phyloP scores from a whole-genome alignment of 2,329 filamentous ascomycete species.

The Cytospora paraplurivora region DNA sequence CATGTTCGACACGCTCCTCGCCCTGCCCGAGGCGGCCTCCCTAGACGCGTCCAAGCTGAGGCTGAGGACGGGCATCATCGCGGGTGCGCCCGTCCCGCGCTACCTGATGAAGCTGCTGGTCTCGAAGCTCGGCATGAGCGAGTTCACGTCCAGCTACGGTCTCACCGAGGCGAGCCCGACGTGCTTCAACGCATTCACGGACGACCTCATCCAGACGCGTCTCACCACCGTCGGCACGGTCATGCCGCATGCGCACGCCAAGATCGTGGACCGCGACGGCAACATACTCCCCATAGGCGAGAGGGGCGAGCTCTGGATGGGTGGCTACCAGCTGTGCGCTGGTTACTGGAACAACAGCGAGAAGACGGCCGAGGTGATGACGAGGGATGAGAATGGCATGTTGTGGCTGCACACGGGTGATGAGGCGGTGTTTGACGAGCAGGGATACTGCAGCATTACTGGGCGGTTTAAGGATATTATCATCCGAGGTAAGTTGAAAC shows the following conservation, averaged over 20 bases:
- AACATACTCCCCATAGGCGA: constrained; percentile 67
- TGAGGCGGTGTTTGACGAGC: constrained; percentile 66
- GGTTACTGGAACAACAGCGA: constrained; percentile 70
- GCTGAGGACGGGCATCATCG: constrained; percentile 76
- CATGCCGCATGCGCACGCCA: constrained; percentile 74
- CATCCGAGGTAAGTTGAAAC: constrained; percentile 58
- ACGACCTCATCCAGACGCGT: constrained; percentile 67
- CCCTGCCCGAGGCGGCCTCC: constrained; percentile 44
- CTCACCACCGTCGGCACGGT: constrained; percentile 74
- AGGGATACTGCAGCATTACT: constrained; percentile 72
- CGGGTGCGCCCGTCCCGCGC: constrained; percentile 74
- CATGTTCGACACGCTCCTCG: constrained; percentile 73
- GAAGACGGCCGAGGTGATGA: constrained; percentile 68
- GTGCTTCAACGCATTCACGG: constrained; percentile 78
- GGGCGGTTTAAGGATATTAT: constrained; percentile 81
- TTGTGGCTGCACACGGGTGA: constrained; percentile 71
- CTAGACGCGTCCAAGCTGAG: constrained; percentile 47
- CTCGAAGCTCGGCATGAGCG: constrained; percentile 71
- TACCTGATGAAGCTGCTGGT: constrained; percentile 75
- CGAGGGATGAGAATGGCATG: constrained; percentile 53
- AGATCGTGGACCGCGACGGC: constrained; percentile 72
- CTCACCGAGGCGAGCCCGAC: constrained; percentile 79
- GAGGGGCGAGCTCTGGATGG: constrained; percentile 74
- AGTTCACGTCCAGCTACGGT: constrained; percentile 71
- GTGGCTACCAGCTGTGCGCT: constrained; percentile 73